These are phyloP conservation scores for Nicotiana attenuata DNA, from an alignment of 257 asterid genomes.

Conservation along the genomic window DNA sequence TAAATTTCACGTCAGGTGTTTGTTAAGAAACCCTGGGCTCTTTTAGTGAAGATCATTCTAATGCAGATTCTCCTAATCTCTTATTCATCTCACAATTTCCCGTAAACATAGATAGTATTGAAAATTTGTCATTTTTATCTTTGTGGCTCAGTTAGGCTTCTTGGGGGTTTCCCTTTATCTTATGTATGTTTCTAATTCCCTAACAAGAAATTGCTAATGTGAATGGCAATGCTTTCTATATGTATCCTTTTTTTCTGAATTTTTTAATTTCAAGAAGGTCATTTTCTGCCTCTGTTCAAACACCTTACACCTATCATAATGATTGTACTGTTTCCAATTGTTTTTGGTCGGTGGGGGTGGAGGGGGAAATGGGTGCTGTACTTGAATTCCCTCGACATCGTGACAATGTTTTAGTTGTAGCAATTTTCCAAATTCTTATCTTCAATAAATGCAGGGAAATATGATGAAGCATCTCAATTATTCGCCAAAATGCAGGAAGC, in stretches of 20 bases:
- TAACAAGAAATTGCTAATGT: background rate
- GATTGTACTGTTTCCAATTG: background rate
- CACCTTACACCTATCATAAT: background rate
- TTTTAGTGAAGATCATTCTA: background rate
- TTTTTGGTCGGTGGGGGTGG: background rate
- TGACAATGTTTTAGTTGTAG: slow-evolving; percentile 7
- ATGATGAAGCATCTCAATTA: slow-evolving; percentile 62
- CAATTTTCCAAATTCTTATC: slow-evolving; percentile 5
- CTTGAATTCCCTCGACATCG: background rate
- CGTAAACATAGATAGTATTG: background rate
- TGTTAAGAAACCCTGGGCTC: background rate
- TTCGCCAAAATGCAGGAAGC: slow-evolving; percentile 76
- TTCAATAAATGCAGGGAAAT: slow-evolving; percentile 51
- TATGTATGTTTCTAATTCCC: background rate
- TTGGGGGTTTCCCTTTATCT: background rate
- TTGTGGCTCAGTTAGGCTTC: background rate
- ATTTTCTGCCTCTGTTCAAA: background rate
- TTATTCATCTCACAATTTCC: background rate
- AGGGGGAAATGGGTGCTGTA: too few relatives aligned
- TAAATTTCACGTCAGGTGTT: background rate
- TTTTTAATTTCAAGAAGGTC: background rate
- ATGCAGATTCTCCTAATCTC: background rate
- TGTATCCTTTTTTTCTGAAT: background rate
- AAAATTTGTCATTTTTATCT: background rate
- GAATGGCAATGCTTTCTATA: background rate